Base-by-base conservation (phyloP, 2,329 filamentous ascomycete genomes). In the Penicillium sp. region DNA sequence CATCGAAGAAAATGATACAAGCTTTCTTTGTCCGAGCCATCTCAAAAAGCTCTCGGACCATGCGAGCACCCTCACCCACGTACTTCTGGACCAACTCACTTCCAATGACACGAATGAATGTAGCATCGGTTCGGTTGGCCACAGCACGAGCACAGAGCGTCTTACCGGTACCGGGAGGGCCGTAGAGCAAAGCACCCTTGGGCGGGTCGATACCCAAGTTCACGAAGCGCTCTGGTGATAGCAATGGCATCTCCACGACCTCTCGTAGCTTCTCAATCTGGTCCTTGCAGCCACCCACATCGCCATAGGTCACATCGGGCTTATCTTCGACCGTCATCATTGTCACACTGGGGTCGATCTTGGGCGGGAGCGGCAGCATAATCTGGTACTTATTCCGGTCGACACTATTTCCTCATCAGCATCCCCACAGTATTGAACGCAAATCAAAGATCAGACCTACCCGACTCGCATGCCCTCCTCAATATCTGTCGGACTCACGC, bases 251-350 rank as follows among this genome's bases (percentile, higher is more conserved):
- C 80, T 99, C 95, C 56, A 99, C 95, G 53, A 99, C 95, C 79
- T 99, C 95, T 75, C 95, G 86, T 66, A 99, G 85, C 84, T 99
- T 99, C 83, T 99, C 95, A 42, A 99, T 96, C 79, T 99, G 95
- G 78, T 99, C 95, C 80, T 99, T 99, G 85, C 93, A 98, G 55
- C 95, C 95, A 78, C 95, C 95, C 42, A 99, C 93, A 81, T 99
- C 95, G 68, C 95, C 95, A 70, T 99, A 99, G 62, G 95, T 99
- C 61, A 99, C 95, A 76, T 99, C 95, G 16, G 95, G 95, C 83
- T 99, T 99, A 81, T 99, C 95, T 81, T 99, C 95, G 63, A 99
- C 95, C 50, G 95, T 98, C 95, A 99, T 99, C 95, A 99, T 99
- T 39, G 95, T 99, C 66, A 99, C 95, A 67, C 91, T 96, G 53